Evolutionary conservation across 2,329 filamentous ascomycete species (phyloP).

Genomic region (Cordyceps fumosorosea): DNA sequence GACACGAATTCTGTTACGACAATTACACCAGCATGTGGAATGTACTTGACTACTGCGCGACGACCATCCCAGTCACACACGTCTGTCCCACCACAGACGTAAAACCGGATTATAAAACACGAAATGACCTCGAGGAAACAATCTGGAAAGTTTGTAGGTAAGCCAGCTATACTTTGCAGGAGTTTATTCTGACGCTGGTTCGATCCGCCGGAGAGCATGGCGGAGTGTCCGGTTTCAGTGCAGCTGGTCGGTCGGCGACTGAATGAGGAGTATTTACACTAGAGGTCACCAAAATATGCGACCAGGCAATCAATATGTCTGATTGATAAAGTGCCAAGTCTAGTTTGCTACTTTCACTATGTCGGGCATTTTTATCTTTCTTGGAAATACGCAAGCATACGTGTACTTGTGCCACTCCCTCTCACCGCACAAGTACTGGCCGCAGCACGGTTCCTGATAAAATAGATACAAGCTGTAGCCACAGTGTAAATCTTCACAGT

Average conservation of each 20-base stretch:
- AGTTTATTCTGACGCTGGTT: neutral
- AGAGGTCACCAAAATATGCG: neutral
- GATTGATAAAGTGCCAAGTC: neutral
- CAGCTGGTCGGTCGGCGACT: neutral
- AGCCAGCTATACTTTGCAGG: neutral
- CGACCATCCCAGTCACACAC: neutral
- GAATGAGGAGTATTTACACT: neutral
- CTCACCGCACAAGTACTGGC: too few species aligned
- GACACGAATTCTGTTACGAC: neutral
- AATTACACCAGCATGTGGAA: slow-evolving; percentile 5
- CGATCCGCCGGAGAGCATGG: neutral
- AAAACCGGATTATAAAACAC: neutral
- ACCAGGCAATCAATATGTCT: neutral
- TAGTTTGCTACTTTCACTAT: too few species aligned
- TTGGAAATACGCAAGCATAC: too few species aligned
- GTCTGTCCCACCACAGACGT: neutral
- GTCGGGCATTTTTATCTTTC: too few species aligned
- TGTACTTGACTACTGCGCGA: slow-evolving; percentile 2
- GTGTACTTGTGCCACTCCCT: too few species aligned
- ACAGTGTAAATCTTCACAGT: too few species aligned
- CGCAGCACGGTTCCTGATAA: too few species aligned
- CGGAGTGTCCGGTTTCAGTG: neutral
- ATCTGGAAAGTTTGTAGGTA: neutral
- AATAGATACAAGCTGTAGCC: too few species aligned
- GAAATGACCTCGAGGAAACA: neutral